Conservation (phyloP, 148 eudicot species). For the Cornus florida region DNA sequence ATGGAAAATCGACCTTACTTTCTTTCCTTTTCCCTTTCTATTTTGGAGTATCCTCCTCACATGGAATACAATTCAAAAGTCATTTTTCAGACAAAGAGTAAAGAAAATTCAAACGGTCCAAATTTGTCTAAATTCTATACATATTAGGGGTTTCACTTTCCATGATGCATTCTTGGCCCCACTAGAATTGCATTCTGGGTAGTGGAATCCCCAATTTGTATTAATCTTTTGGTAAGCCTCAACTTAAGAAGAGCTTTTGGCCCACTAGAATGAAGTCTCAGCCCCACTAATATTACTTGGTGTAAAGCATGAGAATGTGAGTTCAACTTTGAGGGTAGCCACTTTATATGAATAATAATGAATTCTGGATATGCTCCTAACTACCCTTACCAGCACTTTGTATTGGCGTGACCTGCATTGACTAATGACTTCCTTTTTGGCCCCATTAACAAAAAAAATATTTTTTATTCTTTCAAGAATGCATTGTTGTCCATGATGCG, state of each 20-base stretch:
- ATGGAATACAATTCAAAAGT: not conserved
- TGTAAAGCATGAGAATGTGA: not conserved
- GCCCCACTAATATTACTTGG: too few species aligned
- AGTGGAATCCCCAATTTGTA: not conserved
- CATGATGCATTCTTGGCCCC: not conserved
- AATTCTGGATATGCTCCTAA: too few species aligned
- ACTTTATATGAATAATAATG: too few species aligned
- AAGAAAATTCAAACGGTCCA: not conserved
- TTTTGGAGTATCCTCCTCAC: not conserved
- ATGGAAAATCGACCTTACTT: not conserved
- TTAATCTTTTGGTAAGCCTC: not conserved
- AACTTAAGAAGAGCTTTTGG: too few species aligned
- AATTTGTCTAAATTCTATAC: not conserved
- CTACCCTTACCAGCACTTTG: not conserved
- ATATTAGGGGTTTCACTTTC: too few species aligned
- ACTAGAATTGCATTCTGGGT: too few species aligned
- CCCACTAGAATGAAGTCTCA: too few species aligned
- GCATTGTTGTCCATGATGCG: not conserved
- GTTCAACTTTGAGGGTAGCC: not conserved
- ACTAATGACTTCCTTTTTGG: not conserved
- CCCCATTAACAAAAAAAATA: too few species aligned
- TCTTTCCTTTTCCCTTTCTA: too few species aligned
- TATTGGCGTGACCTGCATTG: not conserved
- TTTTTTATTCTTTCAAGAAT: not conserved
- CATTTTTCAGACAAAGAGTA: not conserved